Base-by-base conservation (phyloP, 2,329 filamentous ascomycete species). In the Penicillium psychrosexuale region DNA sequence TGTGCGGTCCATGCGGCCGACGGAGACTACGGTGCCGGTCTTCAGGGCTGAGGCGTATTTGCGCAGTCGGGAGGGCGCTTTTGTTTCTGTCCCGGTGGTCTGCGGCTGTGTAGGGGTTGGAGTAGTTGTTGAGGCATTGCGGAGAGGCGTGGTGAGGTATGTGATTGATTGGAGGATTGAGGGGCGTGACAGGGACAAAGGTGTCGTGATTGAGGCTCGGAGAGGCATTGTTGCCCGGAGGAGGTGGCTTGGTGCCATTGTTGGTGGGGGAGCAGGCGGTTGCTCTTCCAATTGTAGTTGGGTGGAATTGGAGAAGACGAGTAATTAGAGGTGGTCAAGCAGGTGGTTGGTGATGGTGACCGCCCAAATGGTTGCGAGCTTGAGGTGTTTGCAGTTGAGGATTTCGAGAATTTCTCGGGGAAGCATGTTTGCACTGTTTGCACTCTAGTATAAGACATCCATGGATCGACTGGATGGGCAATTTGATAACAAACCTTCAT, bases 1-100 rank as follows among this genome's bases (percentile, higher is more conserved):
- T 33, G 73, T 75, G 53, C 70, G 71, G 50, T 75, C 64, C 74
- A 76, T 77, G 27, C 66, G 65, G 47, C 74, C 74, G 46, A 73
- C 73, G 22, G 73, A 74, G 45, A 70, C 63, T 27, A 77, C 74
- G 39, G 73, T 76, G 60, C 74, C 74, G 53, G 61, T 69, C 55
- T 71, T 71, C 50, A 68, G 49, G 47, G 57, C 62, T 59, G 68
- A 73, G 58, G 71, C 69, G 58, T 74, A 75, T 51, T 50, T 59
- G 61, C 71, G 71, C 51, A 72, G 66, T 34, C 66, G 68, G 37
- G 69, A 60, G 22, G 64, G 67, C 12, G 58, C 56, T 53, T 51
- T 54, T 52, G 61, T 59, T 28, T 47, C 45, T 54, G 61, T 54
- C 42, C 50, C 45, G 19, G 53, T 57, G 28, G 58, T 39, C 33